These are phyloP conservation scores for Clonostachys byssicola DNA, from an alignment of 2,329 filamentous ascomycete species.

Conservation along the genomic window DNA sequence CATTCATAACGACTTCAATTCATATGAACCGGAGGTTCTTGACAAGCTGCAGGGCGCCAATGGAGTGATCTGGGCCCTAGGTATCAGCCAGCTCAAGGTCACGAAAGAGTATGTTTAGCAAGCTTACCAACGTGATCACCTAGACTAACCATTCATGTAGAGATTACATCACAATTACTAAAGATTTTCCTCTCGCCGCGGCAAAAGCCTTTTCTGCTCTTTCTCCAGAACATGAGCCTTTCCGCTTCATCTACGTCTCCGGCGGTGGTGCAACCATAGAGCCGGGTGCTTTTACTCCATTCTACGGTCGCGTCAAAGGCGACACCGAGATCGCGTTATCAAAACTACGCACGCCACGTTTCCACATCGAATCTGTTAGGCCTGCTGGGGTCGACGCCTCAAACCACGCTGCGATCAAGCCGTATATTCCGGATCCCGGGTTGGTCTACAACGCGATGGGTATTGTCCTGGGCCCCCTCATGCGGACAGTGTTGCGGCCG, in stretches of 20 bases:
- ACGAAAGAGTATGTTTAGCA: slow-evolving; percentile 35
- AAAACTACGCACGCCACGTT: slow-evolving; percentile 35
- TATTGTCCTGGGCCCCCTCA: slow-evolving; percentile 7
- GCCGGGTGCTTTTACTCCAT: slow-evolving; percentile 50
- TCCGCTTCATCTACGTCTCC: slow-evolving; percentile 70
- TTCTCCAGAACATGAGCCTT: slow-evolving; percentile 34
- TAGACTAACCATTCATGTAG: background rate
- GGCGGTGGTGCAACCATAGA: slow-evolving; percentile 55
- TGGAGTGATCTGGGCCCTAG: slow-evolving; percentile 71
- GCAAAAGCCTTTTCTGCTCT: slow-evolving; percentile 54
- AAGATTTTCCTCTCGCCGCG: slow-evolving; percentile 60
- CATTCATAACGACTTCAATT: slow-evolving; percentile 61
- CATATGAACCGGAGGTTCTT: slow-evolving; percentile 55
- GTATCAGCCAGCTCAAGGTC: slow-evolving; percentile 58
- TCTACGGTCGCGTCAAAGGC: slow-evolving; percentile 65
- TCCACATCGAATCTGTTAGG: slow-evolving; percentile 42
- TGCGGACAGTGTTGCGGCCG: slow-evolving; percentile 8
- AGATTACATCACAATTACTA: slow-evolving; percentile 65
- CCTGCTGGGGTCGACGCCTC: slow-evolving; percentile 53
- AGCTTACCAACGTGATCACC: too few species aligned
- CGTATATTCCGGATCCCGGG: slow-evolving; percentile 30
- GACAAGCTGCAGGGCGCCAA: slow-evolving; percentile 56
- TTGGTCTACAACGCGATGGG: slow-evolving; percentile 1
- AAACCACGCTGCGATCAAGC: slow-evolving; percentile 32
- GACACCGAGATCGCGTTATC: slow-evolving; percentile 58